Conservation (phyloP, 1,284 basidiomycete species). For the Moesziomyces aphidis region DNA sequence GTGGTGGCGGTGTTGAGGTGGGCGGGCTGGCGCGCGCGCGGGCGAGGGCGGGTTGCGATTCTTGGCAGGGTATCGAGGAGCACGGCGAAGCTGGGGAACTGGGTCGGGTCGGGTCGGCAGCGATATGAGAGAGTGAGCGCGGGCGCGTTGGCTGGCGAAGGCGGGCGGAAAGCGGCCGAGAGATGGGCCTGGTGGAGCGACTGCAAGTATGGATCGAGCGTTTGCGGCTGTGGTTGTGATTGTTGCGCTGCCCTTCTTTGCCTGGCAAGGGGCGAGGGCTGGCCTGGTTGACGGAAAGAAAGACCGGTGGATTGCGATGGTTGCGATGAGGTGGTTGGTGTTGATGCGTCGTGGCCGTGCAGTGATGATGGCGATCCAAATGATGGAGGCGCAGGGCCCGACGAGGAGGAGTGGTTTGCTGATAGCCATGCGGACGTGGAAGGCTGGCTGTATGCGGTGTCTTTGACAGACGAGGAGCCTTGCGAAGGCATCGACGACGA, state of each 20-base stretch:
- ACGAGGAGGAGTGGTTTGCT: not conserved
- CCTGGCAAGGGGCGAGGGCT: constrained; percentile 15
- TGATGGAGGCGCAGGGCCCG: constrained; percentile 3
- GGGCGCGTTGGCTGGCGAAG: constrained; percentile 41
- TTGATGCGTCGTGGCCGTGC: constrained; percentile 1
- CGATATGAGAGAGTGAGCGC: constrained; percentile 51
- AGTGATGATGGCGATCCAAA: constrained; percentile 24
- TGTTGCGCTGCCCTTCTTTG: constrained; percentile 20
- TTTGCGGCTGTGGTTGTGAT: not conserved
- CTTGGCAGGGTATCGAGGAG: constrained; percentile 30
- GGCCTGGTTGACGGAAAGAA: constrained; percentile 9
- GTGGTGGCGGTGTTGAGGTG: constrained; percentile 10
- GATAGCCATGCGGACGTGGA: constrained; percentile 5
- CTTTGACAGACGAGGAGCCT: not conserved
- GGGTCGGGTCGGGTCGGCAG: constrained; percentile 19
- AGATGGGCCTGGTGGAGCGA: constrained; percentile 10
- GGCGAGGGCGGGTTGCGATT: constrained; percentile 2
- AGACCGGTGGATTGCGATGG: constrained; percentile 1
- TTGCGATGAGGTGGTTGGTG: constrained; percentile 1
- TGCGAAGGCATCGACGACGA: constrained; percentile 1
- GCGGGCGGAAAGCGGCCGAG: constrained; percentile 36
- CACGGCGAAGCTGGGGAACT: constrained; percentile 26
- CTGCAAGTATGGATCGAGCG: constrained; percentile 20
- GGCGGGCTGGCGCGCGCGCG: not conserved
- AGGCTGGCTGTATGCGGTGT: constrained; percentile 1